phyloP scores from a whole-genome alignment of 1,139 yeast genomes.

The Yamadazyma triangularis region DNA sequence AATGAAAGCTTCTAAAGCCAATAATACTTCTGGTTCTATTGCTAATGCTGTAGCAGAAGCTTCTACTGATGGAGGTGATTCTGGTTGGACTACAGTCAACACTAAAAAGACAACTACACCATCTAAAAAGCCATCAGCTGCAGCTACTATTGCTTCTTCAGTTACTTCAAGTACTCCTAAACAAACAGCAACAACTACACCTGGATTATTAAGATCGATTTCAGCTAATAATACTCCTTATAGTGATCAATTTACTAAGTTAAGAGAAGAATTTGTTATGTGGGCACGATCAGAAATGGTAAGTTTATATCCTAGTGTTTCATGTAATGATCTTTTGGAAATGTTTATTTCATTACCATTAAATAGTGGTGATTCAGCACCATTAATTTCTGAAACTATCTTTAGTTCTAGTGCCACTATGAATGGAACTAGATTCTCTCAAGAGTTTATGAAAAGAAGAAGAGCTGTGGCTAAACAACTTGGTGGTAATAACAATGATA shows the following conservation, averaged over 20 bases:
- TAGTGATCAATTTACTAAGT: constrained; percentile 23
- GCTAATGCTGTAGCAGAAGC: constrained; percentile 28
- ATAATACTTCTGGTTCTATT: constrained; percentile 17
- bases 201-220: constrained; percentile 44
- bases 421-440: constrained; percentile 94
- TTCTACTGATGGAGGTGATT: constrained; percentile 26
- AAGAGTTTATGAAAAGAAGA: constrained; percentile 80
- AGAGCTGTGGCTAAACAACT: constrained; percentile 60
- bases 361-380: constrained; percentile 61
- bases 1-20: constrained; percentile 21
- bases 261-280: constrained; percentile 63
- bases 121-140: constrained; percentile 17
- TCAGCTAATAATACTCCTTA: constrained; percentile 32
- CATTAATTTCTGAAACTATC: constrained; percentile 88
- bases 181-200: constrained; percentile 18
- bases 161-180: constrained; percentile 4
- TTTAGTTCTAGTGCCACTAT: constrained; percentile 86
- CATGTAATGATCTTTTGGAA: constrained; percentile 70
- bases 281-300: constrained; percentile 84
- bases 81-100: constrained; percentile 44
- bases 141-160: constrained; percentile 7
- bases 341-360: constrained; percentile 78
- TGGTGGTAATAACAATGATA: constrained; percentile 43
- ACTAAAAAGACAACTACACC: constrained; percentile 19
- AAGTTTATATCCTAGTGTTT: constrained; percentile 69